These are phyloP conservation scores for Ophiostoma australiae DNA, from an alignment of 2,329 filamentous ascomycete genomes.

Conservation along the genomic window DNA sequence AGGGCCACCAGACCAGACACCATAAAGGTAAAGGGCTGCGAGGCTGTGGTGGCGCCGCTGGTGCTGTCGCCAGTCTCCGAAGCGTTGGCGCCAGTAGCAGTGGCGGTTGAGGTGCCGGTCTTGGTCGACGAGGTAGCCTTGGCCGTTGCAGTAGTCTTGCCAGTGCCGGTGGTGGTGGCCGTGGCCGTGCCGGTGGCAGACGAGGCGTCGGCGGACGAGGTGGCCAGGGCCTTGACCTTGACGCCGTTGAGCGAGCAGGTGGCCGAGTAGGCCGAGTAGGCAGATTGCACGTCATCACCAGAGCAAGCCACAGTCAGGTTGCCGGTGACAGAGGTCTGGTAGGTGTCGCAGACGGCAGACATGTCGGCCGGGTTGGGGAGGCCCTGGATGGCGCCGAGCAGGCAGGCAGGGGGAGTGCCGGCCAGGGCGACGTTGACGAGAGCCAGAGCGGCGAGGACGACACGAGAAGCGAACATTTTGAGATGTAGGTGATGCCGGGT, in stretches of 20 bases:
- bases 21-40: conserved; percentile 8
- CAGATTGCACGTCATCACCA: conserved; percentile 18
- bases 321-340: conserved; percentile 19
- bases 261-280: conserved; percentile 21
- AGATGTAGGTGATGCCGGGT: not conserved
- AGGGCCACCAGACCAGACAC: conserved; percentile 19
- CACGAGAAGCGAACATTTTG: conserved; percentile 11
- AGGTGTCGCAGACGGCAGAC: conserved; percentile 16
- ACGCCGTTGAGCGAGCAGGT: conserved; percentile 20
- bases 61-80: conserved; percentile 15
- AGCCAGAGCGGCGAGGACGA: conserved; percentile 16
- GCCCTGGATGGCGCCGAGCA: conserved; percentile 23
- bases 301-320: conserved; percentile 21
- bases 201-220: not conserved
- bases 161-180: conserved; percentile 14
- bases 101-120: conserved; percentile 7
- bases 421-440: not conserved
- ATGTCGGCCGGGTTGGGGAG: conserved; percentile 23
- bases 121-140: conserved; percentile 6
- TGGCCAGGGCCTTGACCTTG: conserved; percentile 20
- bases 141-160: conserved; percentile 8
- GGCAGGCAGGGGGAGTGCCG: conserved; percentile 21
- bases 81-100: conserved; percentile 1
- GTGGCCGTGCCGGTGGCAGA: not conserved
- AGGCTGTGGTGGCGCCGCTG: conserved; percentile 11